Evolutionary conservation across 257 asterid species (phyloP), one percentile per base, ranked within the genome.

Genomic region (Solanum lycopersicoides): DNA sequence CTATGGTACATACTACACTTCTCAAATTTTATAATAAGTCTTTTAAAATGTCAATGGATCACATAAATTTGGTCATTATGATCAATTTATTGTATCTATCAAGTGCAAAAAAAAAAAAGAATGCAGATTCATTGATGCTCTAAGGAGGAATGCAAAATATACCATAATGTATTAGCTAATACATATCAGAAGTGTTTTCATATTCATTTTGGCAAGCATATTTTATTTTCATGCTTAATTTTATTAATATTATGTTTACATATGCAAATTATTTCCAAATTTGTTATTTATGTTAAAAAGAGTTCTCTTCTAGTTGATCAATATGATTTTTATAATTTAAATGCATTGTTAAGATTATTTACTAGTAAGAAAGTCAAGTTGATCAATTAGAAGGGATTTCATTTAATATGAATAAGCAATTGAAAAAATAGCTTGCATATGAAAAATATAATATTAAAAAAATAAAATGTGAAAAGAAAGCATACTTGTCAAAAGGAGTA

Each of bases 1-100:
- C 91, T 23, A 47, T 90, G 87, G 86, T 88, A 59, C 91, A 89
- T 89, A 90, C 93, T 63, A 71, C 86, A 14, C 90, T 92, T 82
- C 93, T 92, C 88, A 92, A 91, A 63, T 92, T 89, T 88, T 91
- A 92, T 83, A 88, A 90, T 30, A 88, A 89, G 83, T 87, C 90
- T 34, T 88, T 87, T 56, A 92, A 69, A 76, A 45, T 79, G 87
- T 88, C 41, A 91, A 88, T 86, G 90, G 90, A 37, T 83, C 93
- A 20, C 65, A 74, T 56, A 87, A 82, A 86, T 53, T 82, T 45
- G 56, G 87, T 87, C 93, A 92, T 87, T 92, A 91, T 6, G 93
- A 92, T 87, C 92, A 92, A 86, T 91, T 91, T 72, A 79, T 92
- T 41, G 59, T 88, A 60, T 91, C 92, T 86, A 85, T 89, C 18